These are phyloP conservation scores for Apostasia ramifera DNA, from an alignment of 106 monocot genomes.

Conservation along the genomic window DNA sequence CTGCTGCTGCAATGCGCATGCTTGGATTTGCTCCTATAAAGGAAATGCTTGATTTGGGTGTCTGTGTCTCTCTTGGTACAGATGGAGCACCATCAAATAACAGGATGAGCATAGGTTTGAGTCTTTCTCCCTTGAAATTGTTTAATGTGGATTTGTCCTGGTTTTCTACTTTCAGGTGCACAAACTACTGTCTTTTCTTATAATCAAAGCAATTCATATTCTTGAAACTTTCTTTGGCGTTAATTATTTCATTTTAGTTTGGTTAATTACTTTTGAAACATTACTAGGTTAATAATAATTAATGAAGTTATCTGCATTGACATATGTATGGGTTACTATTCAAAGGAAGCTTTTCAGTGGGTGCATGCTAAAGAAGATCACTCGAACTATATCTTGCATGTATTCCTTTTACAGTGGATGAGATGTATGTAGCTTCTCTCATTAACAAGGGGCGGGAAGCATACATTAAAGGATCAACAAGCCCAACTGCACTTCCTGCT, in stretches of 20 bases:
- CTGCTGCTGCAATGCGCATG: constrained; percentile 91
- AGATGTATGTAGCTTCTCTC: constrained; percentile 92
- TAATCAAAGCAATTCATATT: too few relatives aligned
- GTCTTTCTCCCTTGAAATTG: constrained; percentile 1
- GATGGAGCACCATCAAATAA: constrained; percentile 98
- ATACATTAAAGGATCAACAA: constrained; percentile 54
- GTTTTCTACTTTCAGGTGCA: too few relatives aligned
- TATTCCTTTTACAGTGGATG: constrained; percentile 57
- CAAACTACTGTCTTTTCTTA: too few relatives aligned
- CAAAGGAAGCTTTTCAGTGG: too few relatives aligned
- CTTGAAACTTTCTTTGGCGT: too few relatives aligned
- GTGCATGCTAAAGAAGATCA: too few relatives aligned
- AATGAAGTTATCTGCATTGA: too few relatives aligned
- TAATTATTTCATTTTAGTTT: too few relatives aligned
- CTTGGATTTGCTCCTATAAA: constrained; percentile 90
- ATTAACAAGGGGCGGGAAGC: constrained; percentile 83
- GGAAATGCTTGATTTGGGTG: constrained; percentile 75
- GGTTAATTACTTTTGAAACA: too few relatives aligned
- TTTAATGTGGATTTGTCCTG: neutral
- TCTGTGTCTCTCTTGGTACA: constrained; percentile 92
- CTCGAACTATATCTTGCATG: neutral
- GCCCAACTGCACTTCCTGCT: constrained; percentile 73
- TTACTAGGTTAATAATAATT: too few relatives aligned
- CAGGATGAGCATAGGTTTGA: constrained; percentile 89
- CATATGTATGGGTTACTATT: too few relatives aligned